phyloP scores from a whole-genome alignment of 768 basidiomycete genomes.

The Lactifluus volemus region DNA sequence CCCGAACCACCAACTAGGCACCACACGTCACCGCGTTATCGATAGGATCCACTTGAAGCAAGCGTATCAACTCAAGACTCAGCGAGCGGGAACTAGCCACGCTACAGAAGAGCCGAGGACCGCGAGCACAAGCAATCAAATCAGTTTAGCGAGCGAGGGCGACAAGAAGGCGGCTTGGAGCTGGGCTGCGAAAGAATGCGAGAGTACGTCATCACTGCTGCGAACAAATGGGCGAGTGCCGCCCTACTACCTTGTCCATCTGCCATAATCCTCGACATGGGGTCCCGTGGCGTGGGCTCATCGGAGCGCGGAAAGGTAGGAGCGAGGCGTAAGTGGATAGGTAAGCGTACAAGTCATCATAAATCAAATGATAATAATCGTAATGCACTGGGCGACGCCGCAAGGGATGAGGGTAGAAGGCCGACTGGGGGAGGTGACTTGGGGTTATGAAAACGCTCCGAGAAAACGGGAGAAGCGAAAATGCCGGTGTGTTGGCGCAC shows the following conservation, averaged over 20 bases:
- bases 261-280: constrained; percentile 3
- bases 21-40: neutral
- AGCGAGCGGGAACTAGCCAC: constrained; percentile 19
- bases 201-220: neutral
- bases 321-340: constrained; percentile 20
- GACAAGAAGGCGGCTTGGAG: neutral
- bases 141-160: neutral
- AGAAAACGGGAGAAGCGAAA: constrained; percentile 29
- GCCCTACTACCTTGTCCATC: neutral
- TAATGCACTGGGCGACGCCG: constrained; percentile 17
- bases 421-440: constrained; percentile 16
- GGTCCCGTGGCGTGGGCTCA: constrained; percentile 8
- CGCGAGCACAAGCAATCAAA: constrained; percentile 1
- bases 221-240: neutral
- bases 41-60: constrained; percentile 3
- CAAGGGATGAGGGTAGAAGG: constrained; percentile 7
- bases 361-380: constrained; percentile 21
- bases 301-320: constrained; percentile 17
- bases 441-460: constrained; percentile 21
- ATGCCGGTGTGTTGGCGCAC: constrained; percentile 70
- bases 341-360: constrained; percentile 20
- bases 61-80: constrained; percentile 17
- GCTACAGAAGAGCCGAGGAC: constrained; percentile 19
- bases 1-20: constrained; percentile 1
- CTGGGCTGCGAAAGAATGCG: neutral